Base-by-base conservation (phyloP, 1,284 basidiomycete genomes). In the Ceratobasidium theobromae region DNA sequence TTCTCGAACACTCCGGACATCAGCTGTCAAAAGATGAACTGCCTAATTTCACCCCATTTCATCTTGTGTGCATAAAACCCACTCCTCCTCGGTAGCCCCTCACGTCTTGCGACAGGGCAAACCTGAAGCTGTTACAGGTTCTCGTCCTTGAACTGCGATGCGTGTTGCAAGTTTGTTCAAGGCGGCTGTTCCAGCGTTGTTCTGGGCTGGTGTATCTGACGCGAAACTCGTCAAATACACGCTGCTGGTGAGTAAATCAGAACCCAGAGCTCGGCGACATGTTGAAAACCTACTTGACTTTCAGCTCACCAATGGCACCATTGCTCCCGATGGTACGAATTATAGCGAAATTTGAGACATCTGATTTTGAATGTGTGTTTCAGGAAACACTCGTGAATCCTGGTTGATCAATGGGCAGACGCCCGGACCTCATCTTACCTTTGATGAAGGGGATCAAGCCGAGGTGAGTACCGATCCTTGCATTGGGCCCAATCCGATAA, bases 391-490 rank as follows among this genome's bases (percentile, higher is more conserved):
- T 27, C 58, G 58, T 18, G 35, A 16, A 5, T 16, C 60, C 1
- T 65, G 49, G 60, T 14, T 65, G 27, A 25, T 53, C 48, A 65
- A 64, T 16, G 60, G 60, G 0, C 48, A 53, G 18, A 67, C 65
- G 9, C 68, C 68, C 3, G 65, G 68, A 38, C 68, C 65, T 3
- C 54, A 62, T 49, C 49, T 66, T 6, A 21, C 33, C 3, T 55
- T 49, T 18, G 58, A 62, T 25, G 65, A 62, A 48, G 68, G 65
- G 8, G 68, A 69, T 23, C 30, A 69, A 27, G 51, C 53, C 27
- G 30, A 48, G 1, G 65, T 69, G 28, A 66, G 62, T 27, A 35
- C 33, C n/a, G 16, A 38, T 32, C 48, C n/a, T 46, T 25, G 18
- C 18, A 45, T 30, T 49, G 5, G 35, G 38, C 28, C n/a, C 43